Evolutionary conservation across 495 filamentous ascomycete genomes (phyloP).

Genomic region (Penicillium psychrofluorescens): DNA sequence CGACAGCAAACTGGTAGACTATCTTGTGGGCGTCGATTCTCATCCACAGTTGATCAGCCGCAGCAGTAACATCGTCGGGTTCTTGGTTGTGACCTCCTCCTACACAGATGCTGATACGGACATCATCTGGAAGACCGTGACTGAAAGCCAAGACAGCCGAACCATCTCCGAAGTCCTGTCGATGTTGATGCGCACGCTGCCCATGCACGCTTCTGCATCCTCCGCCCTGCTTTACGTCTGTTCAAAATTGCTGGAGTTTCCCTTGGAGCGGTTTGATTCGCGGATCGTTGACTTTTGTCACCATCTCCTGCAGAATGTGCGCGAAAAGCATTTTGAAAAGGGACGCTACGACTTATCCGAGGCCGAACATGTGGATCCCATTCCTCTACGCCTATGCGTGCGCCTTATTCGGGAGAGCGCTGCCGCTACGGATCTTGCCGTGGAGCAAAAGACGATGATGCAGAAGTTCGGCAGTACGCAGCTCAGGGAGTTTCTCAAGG

Average conservation of each 20-base stretch:
- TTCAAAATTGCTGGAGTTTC: constrained; percentile 61
- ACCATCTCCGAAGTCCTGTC: constrained; percentile 69
- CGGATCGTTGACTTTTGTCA: constrained; percentile 44
- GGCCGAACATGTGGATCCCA: constrained; percentile 21
- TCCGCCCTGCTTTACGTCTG: constrained; percentile 61
- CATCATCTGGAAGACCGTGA: constrained; percentile 76
- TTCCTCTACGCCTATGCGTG: constrained; percentile 47
- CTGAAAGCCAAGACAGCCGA: constrained; percentile 75
- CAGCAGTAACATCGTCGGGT: constrained; percentile 78
- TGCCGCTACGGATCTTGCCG: constrained; percentile 24
- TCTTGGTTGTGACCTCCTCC: constrained; percentile 72
- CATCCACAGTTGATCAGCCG: constrained; percentile 82
- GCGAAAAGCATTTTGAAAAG: constrained; percentile 20
- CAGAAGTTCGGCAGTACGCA: constrained; percentile 54
- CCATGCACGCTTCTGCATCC: constrained; percentile 42
- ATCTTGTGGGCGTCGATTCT: constrained; percentile 84
- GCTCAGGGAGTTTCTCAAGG: constrained; percentile 43
- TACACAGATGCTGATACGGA: constrained; percentile 71
- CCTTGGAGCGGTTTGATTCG: constrained; percentile 52
- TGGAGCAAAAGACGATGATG: constrained; percentile 32
- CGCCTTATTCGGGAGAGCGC: constrained; percentile 61
- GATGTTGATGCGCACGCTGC: constrained; percentile 65
- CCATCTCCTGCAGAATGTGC: constrained; percentile 29
- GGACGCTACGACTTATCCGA: constrained; percentile 9
- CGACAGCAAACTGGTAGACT: constrained; percentile 62